A percentile compares a stretch with the other conserved stretches of the same genome.
phyloP scores from a whole-genome alignment of 169 alveolate species.

The Plasmodium relictum region DNA sequence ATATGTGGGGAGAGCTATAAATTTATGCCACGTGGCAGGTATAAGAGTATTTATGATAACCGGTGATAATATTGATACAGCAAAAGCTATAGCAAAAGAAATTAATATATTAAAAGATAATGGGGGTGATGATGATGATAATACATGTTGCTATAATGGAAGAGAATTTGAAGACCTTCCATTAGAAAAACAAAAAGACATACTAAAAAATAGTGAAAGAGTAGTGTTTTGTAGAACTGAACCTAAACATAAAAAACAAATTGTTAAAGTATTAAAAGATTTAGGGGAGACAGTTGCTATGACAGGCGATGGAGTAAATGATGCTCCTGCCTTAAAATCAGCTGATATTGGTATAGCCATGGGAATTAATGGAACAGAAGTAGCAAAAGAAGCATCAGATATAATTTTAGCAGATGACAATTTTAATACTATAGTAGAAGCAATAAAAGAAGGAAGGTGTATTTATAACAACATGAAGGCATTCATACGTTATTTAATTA shows the following conservation, averaged over 20 bases:
- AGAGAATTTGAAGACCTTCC: constrained; percentile 94
- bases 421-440: constrained; percentile 98
- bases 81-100: constrained; percentile 98
- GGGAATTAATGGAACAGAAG: constrained; percentile 99
- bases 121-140: constrained; percentile 45
- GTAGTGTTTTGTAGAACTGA: constrained; percentile 99
- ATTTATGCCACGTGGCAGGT: constrained; percentile 97
- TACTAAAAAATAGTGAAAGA: constrained; percentile 90
- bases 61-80: constrained; percentile 98
- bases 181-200: constrained; percentile 83
- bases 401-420: constrained; percentile 99
- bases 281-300: constrained; percentile 96
- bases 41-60: constrained; percentile 99
- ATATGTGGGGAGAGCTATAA: constrained; percentile 94
- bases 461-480: constrained; percentile 99
- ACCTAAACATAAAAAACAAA: constrained; percentile 98
- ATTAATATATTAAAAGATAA: constrained; percentile 90
- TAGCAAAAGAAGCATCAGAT: constrained; percentile 99
- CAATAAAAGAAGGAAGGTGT: constrained; percentile 99
- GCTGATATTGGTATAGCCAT: constrained; percentile 99
- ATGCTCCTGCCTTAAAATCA: constrained; percentile 99
- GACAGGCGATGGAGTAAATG: constrained; percentile 99
- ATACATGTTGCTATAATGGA: constrained; percentile 93
- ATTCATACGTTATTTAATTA: constrained; percentile 97
- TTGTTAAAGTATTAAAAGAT: constrained; percentile 95